A percentile compares a stretch with the other conserved stretches of the same genome.
Evolutionary conservation across 2,329 filamentous ascomycete genomes (phyloP).

Genomic region (Calonectria leucothoes): DNA sequence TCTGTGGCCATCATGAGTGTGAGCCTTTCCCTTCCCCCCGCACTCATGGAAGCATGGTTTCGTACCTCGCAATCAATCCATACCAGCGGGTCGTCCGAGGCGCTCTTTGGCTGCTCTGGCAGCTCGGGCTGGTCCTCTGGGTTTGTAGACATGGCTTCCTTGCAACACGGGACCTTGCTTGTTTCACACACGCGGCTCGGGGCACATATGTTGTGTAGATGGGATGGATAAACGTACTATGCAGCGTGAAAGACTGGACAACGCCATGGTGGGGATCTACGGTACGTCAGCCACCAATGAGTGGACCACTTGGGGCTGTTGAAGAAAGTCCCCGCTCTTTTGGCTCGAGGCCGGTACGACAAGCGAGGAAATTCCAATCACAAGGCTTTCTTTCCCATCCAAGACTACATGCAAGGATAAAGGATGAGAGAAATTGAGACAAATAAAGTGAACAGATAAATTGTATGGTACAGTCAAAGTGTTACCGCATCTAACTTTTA

Average conservation of each 20-base stretch:
- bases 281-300: not conserved
- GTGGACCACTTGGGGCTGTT: not conserved
- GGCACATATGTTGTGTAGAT: not conserved
- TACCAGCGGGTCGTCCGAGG: conserved; percentile 72
- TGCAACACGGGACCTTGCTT: not conserved
- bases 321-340: conserved; percentile 3
- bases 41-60: not conserved
- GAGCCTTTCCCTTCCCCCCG: not conserved
- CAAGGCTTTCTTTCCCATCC: not conserved
- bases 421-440: not conserved
- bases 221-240: not conserved
- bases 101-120: conserved; percentile 36
- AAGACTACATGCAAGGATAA: not conserved
- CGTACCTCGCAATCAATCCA: conserved; percentile 82
- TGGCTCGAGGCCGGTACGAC: not conserved
- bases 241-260: not conserved
- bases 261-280: not conserved
- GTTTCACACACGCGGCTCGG: not conserved
- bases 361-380: not conserved
- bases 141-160: conserved; percentile 28
- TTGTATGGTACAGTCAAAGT: not conserved
- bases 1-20: conserved; percentile 63
- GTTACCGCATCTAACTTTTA: not conserved
- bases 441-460: not conserved
- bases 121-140: conserved; percentile 22